Percentiles rank a stretch among this genome's conserved stretches.
These are phyloP conservation scores for Chrysoporthe puriensis DNA, from an alignment of 2,329 filamentous ascomycete genomes.

Conservation along the genomic window DNA sequence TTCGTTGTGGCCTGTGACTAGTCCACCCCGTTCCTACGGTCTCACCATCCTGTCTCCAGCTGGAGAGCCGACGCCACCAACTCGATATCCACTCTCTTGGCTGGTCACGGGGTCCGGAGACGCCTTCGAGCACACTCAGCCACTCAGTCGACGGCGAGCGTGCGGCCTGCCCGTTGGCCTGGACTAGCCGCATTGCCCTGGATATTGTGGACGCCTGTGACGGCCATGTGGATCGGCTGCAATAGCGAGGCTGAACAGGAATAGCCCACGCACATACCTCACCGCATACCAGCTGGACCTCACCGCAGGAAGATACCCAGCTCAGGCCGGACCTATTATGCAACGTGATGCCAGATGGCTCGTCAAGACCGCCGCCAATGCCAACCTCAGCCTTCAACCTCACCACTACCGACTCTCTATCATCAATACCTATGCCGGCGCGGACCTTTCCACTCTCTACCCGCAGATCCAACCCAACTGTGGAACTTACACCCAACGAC, in stretches of 20 bases:
- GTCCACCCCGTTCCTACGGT: slow-evolving; percentile 16
- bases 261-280: slow-evolving; percentile 20
- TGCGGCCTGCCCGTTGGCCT: slow-evolving; percentile 9
- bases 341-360: slow-evolving; percentile 35
- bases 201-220: slow-evolving; percentile 32
- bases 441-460: slow-evolving; percentile 11
- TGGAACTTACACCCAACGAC: slow-evolving; percentile 1
- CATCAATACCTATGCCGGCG: slow-evolving; percentile 20
- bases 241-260: slow-evolving; percentile 27
- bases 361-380: slow-evolving; percentile 28
- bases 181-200: slow-evolving; percentile 20
- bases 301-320: slow-evolving; percentile 31
- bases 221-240: slow-evolving; percentile 37
- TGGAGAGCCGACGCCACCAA: slow-evolving; percentile 25
- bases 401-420: slow-evolving; percentile 14
- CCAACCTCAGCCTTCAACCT: slow-evolving; percentile 29
- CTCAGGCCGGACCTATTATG: slow-evolving; percentile 27
- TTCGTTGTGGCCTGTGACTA: slow-evolving; percentile 22
- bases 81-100: slow-evolving; percentile 30
- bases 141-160: slow-evolving; percentile 24
- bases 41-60: slow-evolving; percentile 22
- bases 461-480: slow-evolving; percentile 19
- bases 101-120: slow-evolving; percentile 27
- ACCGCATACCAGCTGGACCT: slow-evolving; percentile 30
- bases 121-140: neutral